A percentile compares a stretch with the other conserved stretches of the same genome.
Evolutionary conservation across 352 stramenopile genomes (phyloP).

Genomic region (Phytopythium sindhum): DNA sequence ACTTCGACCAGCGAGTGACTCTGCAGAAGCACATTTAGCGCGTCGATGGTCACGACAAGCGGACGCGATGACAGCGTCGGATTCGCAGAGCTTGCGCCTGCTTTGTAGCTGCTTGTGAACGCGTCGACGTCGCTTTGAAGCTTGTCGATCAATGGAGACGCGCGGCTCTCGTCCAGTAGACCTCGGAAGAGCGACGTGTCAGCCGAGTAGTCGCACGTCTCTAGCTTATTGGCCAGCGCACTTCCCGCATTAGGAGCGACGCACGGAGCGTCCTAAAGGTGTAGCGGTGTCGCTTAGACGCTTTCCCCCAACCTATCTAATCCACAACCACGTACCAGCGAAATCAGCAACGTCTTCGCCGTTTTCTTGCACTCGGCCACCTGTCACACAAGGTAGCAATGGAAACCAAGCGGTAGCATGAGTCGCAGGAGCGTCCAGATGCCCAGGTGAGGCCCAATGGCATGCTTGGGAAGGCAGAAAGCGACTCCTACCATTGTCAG

Average conservation of each 20-base stretch:
- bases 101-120: constrained; percentile 10
- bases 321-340: constrained; percentile 20
- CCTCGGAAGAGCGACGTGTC: constrained; percentile 23
- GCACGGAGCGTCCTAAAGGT: not conserved
- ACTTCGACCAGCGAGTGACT: constrained; percentile 38
- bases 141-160: constrained; percentile 19
- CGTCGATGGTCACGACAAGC: constrained; percentile 60
- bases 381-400: not conserved
- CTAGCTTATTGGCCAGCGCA: constrained; percentile 27
- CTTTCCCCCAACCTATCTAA: not conserved
- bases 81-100: not conserved
- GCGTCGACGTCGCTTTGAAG: constrained; percentile 27
- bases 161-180: constrained; percentile 1
- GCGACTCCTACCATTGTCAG: constrained; percentile 33
- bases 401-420: not conserved
- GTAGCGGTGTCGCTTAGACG: not conserved
- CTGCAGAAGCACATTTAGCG: constrained; percentile 58
- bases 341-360: constrained; percentile 30
- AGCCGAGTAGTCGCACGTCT: constrained; percentile 37
- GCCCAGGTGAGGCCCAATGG: not conserved
- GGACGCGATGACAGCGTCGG: constrained; percentile 19
- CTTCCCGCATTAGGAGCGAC: not conserved
- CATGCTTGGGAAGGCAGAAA: too few species aligned
- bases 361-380: constrained; percentile 21
- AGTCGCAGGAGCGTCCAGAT: not conserved